Evolutionary conservation across 2,329 filamentous ascomycete genomes (phyloP).

Genomic region (Alternaria conjuncta): DNA sequence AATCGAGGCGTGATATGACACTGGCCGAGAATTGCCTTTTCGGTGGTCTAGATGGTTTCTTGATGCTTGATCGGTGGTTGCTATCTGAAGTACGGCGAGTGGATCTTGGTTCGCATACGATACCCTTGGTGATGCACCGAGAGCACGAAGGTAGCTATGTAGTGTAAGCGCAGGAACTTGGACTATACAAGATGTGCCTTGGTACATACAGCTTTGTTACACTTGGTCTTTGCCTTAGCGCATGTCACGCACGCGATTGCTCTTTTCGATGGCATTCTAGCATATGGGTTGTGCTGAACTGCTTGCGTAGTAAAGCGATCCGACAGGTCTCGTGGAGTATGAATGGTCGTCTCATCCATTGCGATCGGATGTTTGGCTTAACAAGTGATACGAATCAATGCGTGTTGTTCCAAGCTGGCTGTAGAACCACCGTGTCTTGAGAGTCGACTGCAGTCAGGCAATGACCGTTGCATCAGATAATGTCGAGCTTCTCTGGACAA

Average conservation of each 20-base stretch:
- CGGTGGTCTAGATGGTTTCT: slow-evolving; percentile 33
- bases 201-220: slow-evolving; percentile 44
- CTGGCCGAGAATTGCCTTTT: slow-evolving; percentile 34
- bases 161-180: background rate
- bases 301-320: slow-evolving; percentile 18
- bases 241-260: slow-evolving; percentile 49
- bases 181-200: background rate
- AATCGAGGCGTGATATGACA: slow-evolving; percentile 25
- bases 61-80: slow-evolving; percentile 35
- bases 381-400: background rate
- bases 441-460: background rate
- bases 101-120: slow-evolving; percentile 45
- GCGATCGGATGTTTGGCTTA: slow-evolving; percentile 21
- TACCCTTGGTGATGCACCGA: slow-evolving; percentile 44
- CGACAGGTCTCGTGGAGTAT: slow-evolving; percentile 17
- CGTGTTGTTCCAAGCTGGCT: background rate
- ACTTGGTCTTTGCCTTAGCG: slow-evolving; percentile 49
- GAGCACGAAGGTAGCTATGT: slow-evolving; percentile 45
- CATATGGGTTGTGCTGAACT: slow-evolving; percentile 34
- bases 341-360: slow-evolving; percentile 19
- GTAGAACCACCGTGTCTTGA: background rate
- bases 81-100: slow-evolving; percentile 47
- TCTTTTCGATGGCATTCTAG: slow-evolving; percentile 41
- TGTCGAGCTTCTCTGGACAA: background rate
- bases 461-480: background rate